These are phyloP conservation scores for Pyrenochaeta sp. DNA, from an alignment of 2,329 filamentous ascomycete species.

Conservation along the genomic window DNA sequence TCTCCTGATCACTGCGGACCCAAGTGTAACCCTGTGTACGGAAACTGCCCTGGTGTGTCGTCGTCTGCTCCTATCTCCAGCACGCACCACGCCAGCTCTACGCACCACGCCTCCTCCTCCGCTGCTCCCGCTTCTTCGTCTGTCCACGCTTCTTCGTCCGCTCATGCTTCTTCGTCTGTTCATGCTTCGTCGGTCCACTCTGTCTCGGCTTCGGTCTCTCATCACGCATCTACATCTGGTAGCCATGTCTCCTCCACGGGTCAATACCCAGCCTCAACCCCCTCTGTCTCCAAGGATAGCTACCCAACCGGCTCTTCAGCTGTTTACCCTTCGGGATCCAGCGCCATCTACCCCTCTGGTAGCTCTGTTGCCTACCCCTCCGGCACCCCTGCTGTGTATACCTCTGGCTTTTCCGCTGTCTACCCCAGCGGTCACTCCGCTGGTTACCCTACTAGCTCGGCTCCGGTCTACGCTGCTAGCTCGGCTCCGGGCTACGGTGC, in stretches of 20 bases:
- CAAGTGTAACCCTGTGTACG: conserved; percentile 40
- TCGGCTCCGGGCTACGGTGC: conserved; percentile 1
- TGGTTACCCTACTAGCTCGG: not conserved
- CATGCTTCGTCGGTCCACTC: conserved; percentile 8
- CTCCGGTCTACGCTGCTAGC: conserved; percentile 2
- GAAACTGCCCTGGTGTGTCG: conserved; percentile 24
- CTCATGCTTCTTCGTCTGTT: conserved; percentile 14
- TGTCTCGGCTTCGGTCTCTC: conserved; percentile 1
- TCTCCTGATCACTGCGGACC: conserved; percentile 36
- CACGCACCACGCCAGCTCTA: conserved; percentile 14
- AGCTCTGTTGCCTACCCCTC: not conserved
- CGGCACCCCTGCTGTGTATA: conserved; percentile 2
- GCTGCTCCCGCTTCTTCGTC: too few species aligned
- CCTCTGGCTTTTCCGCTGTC: not conserved
- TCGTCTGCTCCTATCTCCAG: conserved; percentile 6
- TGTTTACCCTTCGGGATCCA: not conserved
- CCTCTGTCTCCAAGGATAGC: conserved; percentile 13
- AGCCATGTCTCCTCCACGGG: conserved; percentile 3
- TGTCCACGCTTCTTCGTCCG: too few species aligned
- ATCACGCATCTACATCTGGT: conserved; percentile 12
- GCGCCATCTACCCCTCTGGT: not conserved
- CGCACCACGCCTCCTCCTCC: too few species aligned
- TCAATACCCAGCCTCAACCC: not conserved
- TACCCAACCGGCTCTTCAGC: conserved; percentile 14
- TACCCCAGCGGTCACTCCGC: not conserved